A percentile compares a stretch with the other conserved stretches of the same genome.
Evolutionary conservation across 768 basidiomycete species (phyloP).

Genomic region (Boletus rufocinnamomeus): DNA sequence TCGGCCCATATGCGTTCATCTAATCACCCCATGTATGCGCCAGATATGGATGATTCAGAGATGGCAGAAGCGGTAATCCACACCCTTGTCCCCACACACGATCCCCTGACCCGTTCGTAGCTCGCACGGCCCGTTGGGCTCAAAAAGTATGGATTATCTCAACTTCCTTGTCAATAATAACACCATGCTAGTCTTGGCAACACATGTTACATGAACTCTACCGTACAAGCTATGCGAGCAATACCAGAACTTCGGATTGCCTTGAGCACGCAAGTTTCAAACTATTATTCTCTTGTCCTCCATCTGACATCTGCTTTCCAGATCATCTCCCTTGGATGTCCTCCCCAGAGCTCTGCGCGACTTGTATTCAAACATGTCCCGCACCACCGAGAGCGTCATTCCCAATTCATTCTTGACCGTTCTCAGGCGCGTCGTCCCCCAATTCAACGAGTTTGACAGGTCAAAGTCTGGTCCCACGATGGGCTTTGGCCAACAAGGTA

Average conservation of each 20-base stretch:
- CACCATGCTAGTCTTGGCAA: conserved; percentile 65
- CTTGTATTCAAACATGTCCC: conserved; percentile 71
- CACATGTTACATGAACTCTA: conserved; percentile 98
- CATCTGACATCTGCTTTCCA: conserved; percentile 2
- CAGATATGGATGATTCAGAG: conserved; percentile 84
- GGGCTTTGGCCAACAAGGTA: conserved; percentile 81
- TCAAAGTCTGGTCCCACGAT: conserved; percentile 41
- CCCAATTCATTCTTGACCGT: conserved; percentile 68
- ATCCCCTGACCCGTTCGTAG: conserved; percentile 38
- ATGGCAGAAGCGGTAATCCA: conserved; percentile 74
- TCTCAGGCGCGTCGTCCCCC: conserved; percentile 79
- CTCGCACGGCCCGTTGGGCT: conserved; percentile 81
- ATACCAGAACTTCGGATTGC: conserved; percentile 87
- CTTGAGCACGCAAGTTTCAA: conserved; percentile 52
- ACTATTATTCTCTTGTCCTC: not conserved
- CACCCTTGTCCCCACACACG: not conserved
- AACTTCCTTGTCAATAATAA: not conserved
- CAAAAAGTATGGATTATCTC: conserved; percentile 51
- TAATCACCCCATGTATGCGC: conserved; percentile 20
- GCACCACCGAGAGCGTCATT: conserved; percentile 73
- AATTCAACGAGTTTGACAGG: conserved; percentile 78
- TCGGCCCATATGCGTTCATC: not conserved
- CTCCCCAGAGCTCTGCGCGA: conserved; percentile 59
- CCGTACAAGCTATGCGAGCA: conserved; percentile 88
- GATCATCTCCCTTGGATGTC: conserved; percentile 43